Evolutionary conservation across 805 yeast species (phyloP), one percentile per base, ranked within the genome.

Genomic region (Pichia membranifaciens): DNA sequence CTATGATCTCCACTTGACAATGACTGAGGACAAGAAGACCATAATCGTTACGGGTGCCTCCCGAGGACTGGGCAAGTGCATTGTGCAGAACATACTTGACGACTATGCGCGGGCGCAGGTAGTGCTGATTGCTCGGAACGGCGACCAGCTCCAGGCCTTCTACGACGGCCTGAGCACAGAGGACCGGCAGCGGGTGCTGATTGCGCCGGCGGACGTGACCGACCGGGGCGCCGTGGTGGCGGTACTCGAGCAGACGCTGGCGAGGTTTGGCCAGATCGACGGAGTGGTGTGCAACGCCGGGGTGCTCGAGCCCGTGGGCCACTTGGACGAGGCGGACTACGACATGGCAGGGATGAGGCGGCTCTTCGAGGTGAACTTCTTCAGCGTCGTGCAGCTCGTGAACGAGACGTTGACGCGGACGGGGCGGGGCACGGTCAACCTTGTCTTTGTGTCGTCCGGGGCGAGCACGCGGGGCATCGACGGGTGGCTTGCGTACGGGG

Each of bases 401-500:
- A 63, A 68, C 44, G 58, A 66, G 32, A 66, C 84, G 0, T 68
- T 91, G 53, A 68, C 65, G 18, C 66, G 76, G 34, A 52, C 79
- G 4, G 25, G 34, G 5, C 34, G 13, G 96, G 96, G 0, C 9
- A 35, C 7, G 18, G 16, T 49, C 13, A 50, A 50, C 34, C n/a
- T 50, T n/a, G 71, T 91, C n/a, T 79, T 84, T 47, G 96, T 90
- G 0, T 85, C 95, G 17, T 87, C 96, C 2, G 97, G 96, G 5
- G 97, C 98, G 0, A 75, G 95, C 17, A 73, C 75, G 1, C 75
- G 72, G 45, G 68, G 81, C 17, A 74, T 71, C 53, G 76, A 72
- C 52, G 93, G 88, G 0, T 91, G 97, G 97, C 84, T 84, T 16
- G 95, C 96, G 5, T 91, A 91, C 58, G 96, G 96, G 1, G 70